A percentile compares a stretch with the other conserved stretches of the same genome.
Conservation (phyloP, 2,329 filamentous ascomycete genomes). For the Clarireedia hainanense region DNA sequence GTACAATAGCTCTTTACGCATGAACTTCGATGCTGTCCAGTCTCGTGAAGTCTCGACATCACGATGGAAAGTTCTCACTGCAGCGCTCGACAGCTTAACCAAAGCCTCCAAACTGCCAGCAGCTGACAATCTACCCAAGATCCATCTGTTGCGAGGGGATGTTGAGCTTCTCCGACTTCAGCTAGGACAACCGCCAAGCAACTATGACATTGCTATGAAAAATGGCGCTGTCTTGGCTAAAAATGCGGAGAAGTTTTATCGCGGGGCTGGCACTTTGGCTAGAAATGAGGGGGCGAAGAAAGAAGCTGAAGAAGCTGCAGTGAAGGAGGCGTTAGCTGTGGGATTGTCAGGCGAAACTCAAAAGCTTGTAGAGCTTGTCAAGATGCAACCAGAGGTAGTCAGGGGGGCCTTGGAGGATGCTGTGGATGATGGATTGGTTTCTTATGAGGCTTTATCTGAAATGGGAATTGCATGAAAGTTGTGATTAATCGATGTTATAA, state of each 20-base stretch:
- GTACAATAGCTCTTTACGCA: conserved; percentile 35
- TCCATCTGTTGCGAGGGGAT: conserved; percentile 48
- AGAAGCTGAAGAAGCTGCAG: conserved; percentile 36
- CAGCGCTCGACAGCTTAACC: conserved; percentile 42
- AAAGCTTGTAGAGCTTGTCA: conserved; percentile 14
- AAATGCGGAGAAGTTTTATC: conserved; percentile 51
- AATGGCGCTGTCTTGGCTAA: conserved; percentile 40
- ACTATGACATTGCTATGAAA: conserved; percentile 34
- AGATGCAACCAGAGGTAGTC: not conserved
- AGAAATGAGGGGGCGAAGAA: conserved; percentile 33
- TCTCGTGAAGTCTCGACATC: conserved; percentile 14
- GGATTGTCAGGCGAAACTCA: conserved; percentile 35
- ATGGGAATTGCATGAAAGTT: conserved; percentile 10
- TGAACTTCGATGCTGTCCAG: conserved; percentile 29
- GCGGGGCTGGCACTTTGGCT: conserved; percentile 37
- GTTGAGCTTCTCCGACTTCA: conserved; percentile 46
- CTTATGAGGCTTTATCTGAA: conserved; percentile 5
- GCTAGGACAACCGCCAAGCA: conserved; percentile 38
- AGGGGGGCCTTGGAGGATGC: conserved; percentile 14
- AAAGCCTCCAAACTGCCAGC: conserved; percentile 42
- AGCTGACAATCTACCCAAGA: conserved; percentile 41
- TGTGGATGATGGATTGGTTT: conserved; percentile 17
- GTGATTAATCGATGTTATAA: not conserved
- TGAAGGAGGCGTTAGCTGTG: conserved; percentile 41
- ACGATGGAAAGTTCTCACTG: conserved; percentile 45